Percentiles rank a stretch among this genome's conserved stretches.
phyloP scores from a whole-genome alignment of 1,284 basidiomycete species.

The Inonotus obliquus region DNA sequence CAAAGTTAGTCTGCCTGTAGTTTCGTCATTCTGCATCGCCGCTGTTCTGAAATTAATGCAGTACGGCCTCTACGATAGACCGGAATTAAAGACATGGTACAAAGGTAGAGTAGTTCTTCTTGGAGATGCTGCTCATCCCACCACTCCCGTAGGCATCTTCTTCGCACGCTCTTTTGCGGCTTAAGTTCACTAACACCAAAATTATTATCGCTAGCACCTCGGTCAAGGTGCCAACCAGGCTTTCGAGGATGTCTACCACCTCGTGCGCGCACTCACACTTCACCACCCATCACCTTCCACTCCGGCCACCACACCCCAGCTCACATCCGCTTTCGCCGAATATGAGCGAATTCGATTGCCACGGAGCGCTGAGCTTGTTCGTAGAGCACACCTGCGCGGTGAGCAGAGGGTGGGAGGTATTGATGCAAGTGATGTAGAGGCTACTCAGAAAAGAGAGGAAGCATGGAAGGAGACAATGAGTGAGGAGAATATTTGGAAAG shows the following conservation, averaged over 20 bases:
- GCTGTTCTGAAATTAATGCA: conserved; percentile 18
- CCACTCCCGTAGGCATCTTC: conserved; percentile 27
- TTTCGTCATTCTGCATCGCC: not conserved
- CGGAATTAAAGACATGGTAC: conserved; percentile 40
- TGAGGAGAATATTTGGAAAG: conserved; percentile 17
- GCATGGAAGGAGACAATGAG: conserved; percentile 23
- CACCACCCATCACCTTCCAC: conserved; percentile 28
- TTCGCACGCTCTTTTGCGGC: not conserved
- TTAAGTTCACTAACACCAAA: not conserved
- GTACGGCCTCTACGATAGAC: conserved; percentile 46
- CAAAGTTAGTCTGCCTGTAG: conserved; percentile 29
- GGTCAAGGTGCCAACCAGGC: conserved; percentile 48
- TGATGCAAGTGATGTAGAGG: conserved; percentile 23
- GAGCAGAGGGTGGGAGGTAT: conserved; percentile 34
- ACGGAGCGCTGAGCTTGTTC: conserved; percentile 32
- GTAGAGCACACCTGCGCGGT: conserved; percentile 34
- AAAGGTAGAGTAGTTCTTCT: conserved; percentile 34
- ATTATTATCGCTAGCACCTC: conserved; percentile 38
- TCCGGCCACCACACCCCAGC: conserved; percentile 28
- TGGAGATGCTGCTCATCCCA: conserved; percentile 47
- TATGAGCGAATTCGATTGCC: conserved; percentile 32
- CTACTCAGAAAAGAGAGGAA: conserved; percentile 31
- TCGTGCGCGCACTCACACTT: conserved; percentile 33
- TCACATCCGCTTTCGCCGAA: conserved; percentile 30
- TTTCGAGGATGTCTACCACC: conserved; percentile 40